phyloP scores from a whole-genome alignment of 441 rosid species.

The Corymbia citriodora region DNA sequence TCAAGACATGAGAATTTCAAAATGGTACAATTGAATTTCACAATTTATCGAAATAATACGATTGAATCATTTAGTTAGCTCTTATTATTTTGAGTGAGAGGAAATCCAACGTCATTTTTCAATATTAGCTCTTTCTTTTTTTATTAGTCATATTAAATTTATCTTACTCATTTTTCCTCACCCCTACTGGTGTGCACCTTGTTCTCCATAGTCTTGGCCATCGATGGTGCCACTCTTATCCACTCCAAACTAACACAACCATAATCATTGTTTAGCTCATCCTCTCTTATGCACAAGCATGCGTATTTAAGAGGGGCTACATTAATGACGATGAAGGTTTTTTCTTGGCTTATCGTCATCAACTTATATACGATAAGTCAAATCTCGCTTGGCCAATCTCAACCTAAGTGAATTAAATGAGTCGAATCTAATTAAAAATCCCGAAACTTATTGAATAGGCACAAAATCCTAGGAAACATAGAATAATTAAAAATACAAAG shows the following conservation, averaged over 20 bases:
- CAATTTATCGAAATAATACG: neutral
- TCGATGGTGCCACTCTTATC: neutral
- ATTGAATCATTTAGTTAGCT: neutral
- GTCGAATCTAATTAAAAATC: neutral
- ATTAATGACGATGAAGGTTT: too few relatives aligned
- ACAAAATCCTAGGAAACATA: neutral
- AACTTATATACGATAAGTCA: neutral
- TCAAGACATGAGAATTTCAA: neutral
- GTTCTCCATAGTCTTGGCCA: neutral
- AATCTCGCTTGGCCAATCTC: neutral
- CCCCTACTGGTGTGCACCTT: neutral
- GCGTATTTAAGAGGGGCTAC: neutral
- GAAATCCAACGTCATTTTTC: neutral
- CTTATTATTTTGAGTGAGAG: neutral
- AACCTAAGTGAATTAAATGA: neutral
- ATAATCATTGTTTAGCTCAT: too few relatives aligned
- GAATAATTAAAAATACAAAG: neutral
- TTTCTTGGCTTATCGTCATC: too few relatives aligned
- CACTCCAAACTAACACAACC: neutral
- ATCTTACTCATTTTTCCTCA: neutral
- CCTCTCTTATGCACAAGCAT: neutral
- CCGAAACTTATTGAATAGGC: neutral
- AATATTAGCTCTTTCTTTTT: fast-evolving
- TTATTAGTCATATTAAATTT: neutral
- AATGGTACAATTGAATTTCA: neutral